Base-by-base conservation (phyloP, 2,329 filamentous ascomycete genomes). In the Phialophora macrospora region DNA sequence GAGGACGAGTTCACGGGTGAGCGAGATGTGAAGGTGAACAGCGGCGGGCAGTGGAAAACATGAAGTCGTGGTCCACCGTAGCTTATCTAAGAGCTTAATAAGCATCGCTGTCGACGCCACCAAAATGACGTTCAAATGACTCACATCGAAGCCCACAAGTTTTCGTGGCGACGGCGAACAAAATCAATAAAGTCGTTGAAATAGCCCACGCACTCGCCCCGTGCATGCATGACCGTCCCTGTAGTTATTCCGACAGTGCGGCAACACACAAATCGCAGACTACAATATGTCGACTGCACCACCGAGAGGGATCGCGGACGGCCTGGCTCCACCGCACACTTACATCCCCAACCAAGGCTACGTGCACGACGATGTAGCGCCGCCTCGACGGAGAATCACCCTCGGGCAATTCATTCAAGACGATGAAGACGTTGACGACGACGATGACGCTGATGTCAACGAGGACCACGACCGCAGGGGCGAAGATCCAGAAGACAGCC, bases 281-380 rank as follows among this genome's bases (percentile, higher is more conserved):
- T 6, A n/a, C 17, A 44, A 7, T 60, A 64, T 64, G 62, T 44
- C 62, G 17, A 46, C 32, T 22, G 48, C 46, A 8, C 20, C 41
- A n/a, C 9, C 28, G 4, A 60, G 62, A 65, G 75, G 75, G 51
- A 74, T 78, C 63, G 81, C 81, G 58, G 80, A 80, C 70, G 82
- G 79, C 17, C 73, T 81, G 52, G 66, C 73, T 12, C 82, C 82
- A 22, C 78, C 79, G 1, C 81, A 84, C 68, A 80, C 75, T 11
- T 84, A 82, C 66, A 72, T 83, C 30, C 80, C 80, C 56, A 83
- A 84, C 62, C 77, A 80, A 63, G 82, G 82, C 48, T 83, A 84
- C 72, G 72, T 77, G 71, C 73, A 77, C 56, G 72, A 73, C 69
- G 73, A 73, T 69, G 68, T 73, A 58, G 22, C 62, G 12, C 48